phyloP scores from a whole-genome alignment of 208 protist genomes.

The Trypanosoma melophagium region DNA sequence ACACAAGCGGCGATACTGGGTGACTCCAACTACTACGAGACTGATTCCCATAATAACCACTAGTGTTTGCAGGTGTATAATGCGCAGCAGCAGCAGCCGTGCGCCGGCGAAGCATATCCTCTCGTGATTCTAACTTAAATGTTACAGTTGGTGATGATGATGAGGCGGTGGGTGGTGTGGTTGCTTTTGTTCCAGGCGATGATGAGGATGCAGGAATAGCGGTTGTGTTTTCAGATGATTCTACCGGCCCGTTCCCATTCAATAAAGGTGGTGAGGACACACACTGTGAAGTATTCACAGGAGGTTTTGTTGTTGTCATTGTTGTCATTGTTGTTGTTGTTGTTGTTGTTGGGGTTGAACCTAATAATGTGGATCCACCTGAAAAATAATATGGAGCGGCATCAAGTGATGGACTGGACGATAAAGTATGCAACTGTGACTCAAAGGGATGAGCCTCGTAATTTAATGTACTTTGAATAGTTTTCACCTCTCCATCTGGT shows the following conservation, averaged over 20 bases:
- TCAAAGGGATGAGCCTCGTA: conserved; percentile 17
- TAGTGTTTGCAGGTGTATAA: conserved; percentile 30
- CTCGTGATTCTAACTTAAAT: conserved; percentile 75
- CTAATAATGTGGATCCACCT: background rate
- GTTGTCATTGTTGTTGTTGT: background rate
- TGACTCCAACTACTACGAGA: conserved; percentile 31
- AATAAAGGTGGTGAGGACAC: background rate
- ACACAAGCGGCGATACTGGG: conserved; percentile 19
- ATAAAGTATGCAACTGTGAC: conserved; percentile 1
- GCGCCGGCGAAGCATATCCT: conserved; percentile 84
- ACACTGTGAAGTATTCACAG: background rate
- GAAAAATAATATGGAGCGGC: conserved; percentile 5
- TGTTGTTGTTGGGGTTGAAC: background rate
- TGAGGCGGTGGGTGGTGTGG: conserved; percentile 11
- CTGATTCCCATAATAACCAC: conserved; percentile 31
- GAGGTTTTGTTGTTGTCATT: background rate
- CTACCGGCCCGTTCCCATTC: background rate
- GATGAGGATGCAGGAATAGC: background rate
- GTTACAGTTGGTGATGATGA: conserved; percentile 22
- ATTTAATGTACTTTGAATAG: conserved; percentile 8
- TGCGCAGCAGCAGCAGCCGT: conserved; percentile 42
- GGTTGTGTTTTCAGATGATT: too few relatives aligned
- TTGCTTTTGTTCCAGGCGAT: conserved; percentile 5
- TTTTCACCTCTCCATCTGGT: background rate
- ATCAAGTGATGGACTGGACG: conserved; percentile 6